Conservation (phyloP, 768 basidiomycete species). For the Collybia sp. region DNA sequence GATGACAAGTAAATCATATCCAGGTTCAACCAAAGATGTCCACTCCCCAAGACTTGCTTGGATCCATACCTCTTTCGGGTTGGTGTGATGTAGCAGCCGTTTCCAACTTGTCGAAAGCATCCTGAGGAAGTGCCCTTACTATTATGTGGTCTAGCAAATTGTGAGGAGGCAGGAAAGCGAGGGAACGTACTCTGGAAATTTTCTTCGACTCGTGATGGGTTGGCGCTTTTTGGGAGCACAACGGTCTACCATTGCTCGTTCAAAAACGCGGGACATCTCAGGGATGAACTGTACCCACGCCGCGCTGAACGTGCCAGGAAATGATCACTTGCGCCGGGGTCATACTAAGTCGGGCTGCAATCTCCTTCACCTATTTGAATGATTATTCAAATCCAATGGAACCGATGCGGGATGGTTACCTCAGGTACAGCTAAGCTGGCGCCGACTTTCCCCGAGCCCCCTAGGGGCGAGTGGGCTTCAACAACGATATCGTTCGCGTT, state of each 20-base stretch:
- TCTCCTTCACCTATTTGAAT: conserved; percentile 40
- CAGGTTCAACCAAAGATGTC: conserved; percentile 55
- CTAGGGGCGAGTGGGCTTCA: conserved; percentile 76
- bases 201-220: conserved; percentile 59
- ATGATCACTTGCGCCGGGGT: conserved; percentile 74
- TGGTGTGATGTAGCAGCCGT: conserved; percentile 47
- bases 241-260: conserved; percentile 40
- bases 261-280: neutral
- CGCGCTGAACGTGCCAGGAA: conserved; percentile 75
- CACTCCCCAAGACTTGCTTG: conserved; percentile 56
- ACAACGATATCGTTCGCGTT: conserved; percentile 60
- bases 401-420: conserved; percentile 19
- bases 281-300: conserved; percentile 35
- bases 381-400: neutral
- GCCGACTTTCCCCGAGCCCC: conserved; percentile 53
- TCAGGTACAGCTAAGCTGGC: conserved; percentile 55
- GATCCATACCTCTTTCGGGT: conserved; percentile 53
- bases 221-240: conserved; percentile 77
- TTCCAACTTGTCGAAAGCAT: conserved; percentile 41
- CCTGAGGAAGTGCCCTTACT: conserved; percentile 34
- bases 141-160: conserved; percentile 23
- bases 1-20: too few relatives aligned
- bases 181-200: conserved; percentile 53
- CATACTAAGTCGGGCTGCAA: conserved; percentile 59
- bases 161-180: neutral